These are phyloP conservation scores for Tetrapisispora pingtungensis DNA, from an alignment of 805 yeast genomes.

Conservation along the genomic window DNA sequence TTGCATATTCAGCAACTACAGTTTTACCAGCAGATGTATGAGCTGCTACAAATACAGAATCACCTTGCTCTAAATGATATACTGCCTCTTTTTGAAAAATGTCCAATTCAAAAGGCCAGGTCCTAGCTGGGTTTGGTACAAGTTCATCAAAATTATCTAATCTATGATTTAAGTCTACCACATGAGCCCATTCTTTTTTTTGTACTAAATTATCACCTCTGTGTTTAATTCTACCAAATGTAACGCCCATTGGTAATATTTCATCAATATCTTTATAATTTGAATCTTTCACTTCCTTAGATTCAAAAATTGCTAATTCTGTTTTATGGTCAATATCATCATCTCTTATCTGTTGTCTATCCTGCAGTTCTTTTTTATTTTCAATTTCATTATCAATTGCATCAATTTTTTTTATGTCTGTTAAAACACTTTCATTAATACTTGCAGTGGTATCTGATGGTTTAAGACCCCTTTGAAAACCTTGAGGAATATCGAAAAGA, in stretches of 20 bases:
- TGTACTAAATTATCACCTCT: constrained; percentile 16
- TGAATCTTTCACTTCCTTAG: constrained; percentile 6
- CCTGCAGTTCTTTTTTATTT: constrained; percentile 34
- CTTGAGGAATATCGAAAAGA: constrained; percentile 73
- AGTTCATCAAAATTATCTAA: constrained; percentile 78
- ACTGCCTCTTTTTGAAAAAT: constrained; percentile 95
- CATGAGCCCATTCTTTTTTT: constrained; percentile 84
- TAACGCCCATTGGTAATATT: constrained; percentile 41
- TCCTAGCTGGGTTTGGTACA: constrained; percentile 87
- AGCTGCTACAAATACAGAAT: constrained; percentile 97
- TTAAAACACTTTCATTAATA: constrained; percentile 11
- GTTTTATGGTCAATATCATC: neutral
- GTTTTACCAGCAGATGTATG: constrained; percentile 99
- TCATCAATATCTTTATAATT: constrained; percentile 31
- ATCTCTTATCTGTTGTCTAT: constrained; percentile 14
- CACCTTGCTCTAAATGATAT: constrained; percentile 93
- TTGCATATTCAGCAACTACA: constrained; percentile 96
- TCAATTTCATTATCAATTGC: constrained; percentile 28
- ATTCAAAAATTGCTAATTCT: constrained; percentile 7
- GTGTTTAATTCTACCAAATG: constrained; percentile 34
- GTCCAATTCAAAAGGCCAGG: constrained; percentile 92
- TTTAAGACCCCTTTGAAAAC: constrained; percentile 62
- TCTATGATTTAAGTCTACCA: constrained; percentile 75
- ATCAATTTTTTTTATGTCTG: constrained; percentile 19
- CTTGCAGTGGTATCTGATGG: constrained; percentile 10